Percentiles rank a stretch among this genome's conserved stretches.
These are phyloP conservation scores for Leccinum fallax DNA, from an alignment of 1,284 basidiomycete species.

Conservation along the genomic window DNA sequence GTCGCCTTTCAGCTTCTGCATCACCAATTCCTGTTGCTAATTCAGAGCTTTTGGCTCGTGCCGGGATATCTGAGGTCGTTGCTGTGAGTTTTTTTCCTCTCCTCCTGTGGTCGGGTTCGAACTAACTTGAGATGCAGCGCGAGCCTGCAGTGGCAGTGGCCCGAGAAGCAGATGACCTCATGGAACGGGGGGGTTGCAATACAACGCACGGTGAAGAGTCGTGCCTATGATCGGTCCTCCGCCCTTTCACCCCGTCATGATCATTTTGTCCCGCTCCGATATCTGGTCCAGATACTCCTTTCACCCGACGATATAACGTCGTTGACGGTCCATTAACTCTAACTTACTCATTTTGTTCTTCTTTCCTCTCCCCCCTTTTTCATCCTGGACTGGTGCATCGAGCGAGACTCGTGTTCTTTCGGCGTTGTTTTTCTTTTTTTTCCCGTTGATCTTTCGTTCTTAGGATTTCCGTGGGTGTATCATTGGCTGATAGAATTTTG, in stretches of 20 bases:
- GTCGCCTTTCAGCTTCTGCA: conserved; percentile 17
- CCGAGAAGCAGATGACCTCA: conserved; percentile 17
- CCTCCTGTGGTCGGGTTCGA: not conserved
- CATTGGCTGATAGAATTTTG: conserved; percentile 28
- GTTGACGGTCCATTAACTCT: not conserved
- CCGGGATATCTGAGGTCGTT: not conserved
- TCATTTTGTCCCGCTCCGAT: not conserved
- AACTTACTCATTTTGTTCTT: not conserved
- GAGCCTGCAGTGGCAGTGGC: conserved; percentile 16
- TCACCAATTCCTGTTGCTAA: conserved; percentile 30
- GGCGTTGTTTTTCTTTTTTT: not conserved
- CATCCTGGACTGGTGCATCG: conserved; percentile 5
- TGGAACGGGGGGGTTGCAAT: conserved; percentile 13
- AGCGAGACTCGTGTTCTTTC: conserved; percentile 5
- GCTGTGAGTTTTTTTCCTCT: conserved; percentile 15
- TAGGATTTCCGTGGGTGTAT: conserved; percentile 21
- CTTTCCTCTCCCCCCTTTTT: not conserved
- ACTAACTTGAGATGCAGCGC: conserved; percentile 24
- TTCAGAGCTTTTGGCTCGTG: conserved; percentile 5
- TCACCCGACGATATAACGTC: conserved; percentile 4
- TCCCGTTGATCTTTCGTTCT: not conserved
- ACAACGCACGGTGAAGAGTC: not conserved
- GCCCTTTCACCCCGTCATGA: not conserved
- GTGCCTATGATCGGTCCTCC: conserved; percentile 13
- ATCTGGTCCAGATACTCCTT: not conserved